A percentile compares a stretch with the other conserved stretches of the same genome.
phyloP scores from a whole-genome alignment of 345 rosid species.

The Geranium rotundifolium region DNA sequence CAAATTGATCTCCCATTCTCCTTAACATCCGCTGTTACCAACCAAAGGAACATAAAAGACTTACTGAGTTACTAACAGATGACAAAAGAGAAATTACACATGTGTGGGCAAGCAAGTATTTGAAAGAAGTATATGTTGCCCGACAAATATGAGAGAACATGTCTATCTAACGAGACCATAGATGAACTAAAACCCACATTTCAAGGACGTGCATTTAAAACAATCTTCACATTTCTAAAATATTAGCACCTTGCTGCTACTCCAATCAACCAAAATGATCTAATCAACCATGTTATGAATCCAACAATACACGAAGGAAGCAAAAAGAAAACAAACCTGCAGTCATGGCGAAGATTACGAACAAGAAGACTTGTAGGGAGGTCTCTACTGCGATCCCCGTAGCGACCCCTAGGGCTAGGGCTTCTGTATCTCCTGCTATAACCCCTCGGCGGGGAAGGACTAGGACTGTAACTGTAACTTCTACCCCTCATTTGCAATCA shows the following conservation, averaged over 20 bases:
- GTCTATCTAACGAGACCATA: background rate
- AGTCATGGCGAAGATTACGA: slow-evolving; percentile 69
- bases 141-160: background rate
- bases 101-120: too few relatives aligned
- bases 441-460: slow-evolving; percentile 74
- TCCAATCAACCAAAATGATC: too few relatives aligned
- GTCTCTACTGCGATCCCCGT: slow-evolving; percentile 48
- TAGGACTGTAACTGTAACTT: slow-evolving; percentile 50
- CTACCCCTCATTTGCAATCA: slow-evolving; percentile 46
- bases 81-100: too few relatives aligned
- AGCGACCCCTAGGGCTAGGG: slow-evolving; percentile 56
- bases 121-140: too few relatives aligned
- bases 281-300: too few relatives aligned
- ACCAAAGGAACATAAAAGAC: too few relatives aligned
- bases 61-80: too few relatives aligned
- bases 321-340: slow-evolving; percentile 35
- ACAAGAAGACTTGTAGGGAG: slow-evolving; percentile 79
- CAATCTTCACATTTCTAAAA: background rate
- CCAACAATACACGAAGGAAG: too few relatives aligned
- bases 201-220: background rate
- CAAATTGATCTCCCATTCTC: too few relatives aligned
- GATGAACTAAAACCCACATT: background rate
- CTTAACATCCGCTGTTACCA: too few relatives aligned
- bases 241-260: too few relatives aligned
- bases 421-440: slow-evolving; percentile 50